Evolutionary conservation across 2,329 filamentous ascomycete genomes (phyloP).

Genomic region (Dryadomyces sulphureus): DNA sequence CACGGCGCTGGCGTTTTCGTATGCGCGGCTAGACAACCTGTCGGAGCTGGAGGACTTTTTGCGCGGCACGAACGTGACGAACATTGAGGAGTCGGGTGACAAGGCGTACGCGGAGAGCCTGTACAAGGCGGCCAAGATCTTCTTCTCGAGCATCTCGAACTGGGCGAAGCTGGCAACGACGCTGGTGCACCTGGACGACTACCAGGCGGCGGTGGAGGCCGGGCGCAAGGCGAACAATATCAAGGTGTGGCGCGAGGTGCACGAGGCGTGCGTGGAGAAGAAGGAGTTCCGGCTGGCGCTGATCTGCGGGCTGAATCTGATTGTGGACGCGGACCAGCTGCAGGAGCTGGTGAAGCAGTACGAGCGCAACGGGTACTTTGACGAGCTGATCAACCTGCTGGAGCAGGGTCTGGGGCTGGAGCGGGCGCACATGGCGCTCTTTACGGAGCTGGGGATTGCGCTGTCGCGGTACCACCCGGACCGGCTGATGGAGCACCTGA

Average conservation of each 20-base stretch:
- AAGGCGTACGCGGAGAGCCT: slow-evolving; percentile 92
- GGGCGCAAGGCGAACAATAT: slow-evolving; percentile 98
- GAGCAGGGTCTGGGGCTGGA: slow-evolving; percentile 92
- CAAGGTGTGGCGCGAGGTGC: slow-evolving; percentile 98
- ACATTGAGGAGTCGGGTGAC: slow-evolving; percentile 93
- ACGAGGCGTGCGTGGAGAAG: slow-evolving; percentile 89
- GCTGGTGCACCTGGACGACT: slow-evolving; percentile 89
- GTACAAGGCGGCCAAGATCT: slow-evolving; percentile 96
- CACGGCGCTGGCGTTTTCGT: slow-evolving; percentile 86
- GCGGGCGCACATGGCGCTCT: slow-evolving; percentile 91
- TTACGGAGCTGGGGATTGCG: slow-evolving; percentile 83
- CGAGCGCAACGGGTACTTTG: slow-evolving; percentile 93
- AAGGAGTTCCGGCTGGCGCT: slow-evolving; percentile 98
- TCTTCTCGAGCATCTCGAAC: slow-evolving; percentile 96
- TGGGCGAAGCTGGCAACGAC: slow-evolving; percentile 98
- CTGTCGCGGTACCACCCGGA: slow-evolving; percentile 92
- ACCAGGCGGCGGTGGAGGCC: slow-evolving; percentile 94
- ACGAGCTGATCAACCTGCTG: slow-evolving; percentile 86
- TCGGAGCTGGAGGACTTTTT: slow-evolving; percentile 93
- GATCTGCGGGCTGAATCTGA: slow-evolving; percentile 96
- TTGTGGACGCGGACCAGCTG: slow-evolving; percentile 92
- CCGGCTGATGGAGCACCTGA: slow-evolving; percentile 93
- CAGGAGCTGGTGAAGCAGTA: slow-evolving; percentile 91
- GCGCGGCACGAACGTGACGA: slow-evolving; percentile 81
- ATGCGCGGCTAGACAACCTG: slow-evolving; percentile 80